Percentiles rank a stretch among this genome's conserved stretches.
Conservation (phyloP, 345 rosid species). For the Stellera chamaejasme region DNA sequence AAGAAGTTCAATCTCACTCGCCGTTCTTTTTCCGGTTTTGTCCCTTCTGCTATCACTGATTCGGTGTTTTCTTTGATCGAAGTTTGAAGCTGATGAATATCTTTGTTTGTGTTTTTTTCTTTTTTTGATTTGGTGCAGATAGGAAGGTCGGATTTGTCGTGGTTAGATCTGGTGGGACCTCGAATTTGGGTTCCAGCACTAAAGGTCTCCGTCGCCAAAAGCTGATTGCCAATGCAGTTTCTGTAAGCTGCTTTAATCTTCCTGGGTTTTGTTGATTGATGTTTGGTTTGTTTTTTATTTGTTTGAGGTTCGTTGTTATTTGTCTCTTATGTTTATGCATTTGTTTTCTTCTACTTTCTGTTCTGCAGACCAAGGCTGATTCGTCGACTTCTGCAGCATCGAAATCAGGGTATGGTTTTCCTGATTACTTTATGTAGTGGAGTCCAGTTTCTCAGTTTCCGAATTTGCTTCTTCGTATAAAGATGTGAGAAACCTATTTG, state of each 20-base stretch:
- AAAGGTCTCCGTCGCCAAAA: slow-evolving; percentile 32
- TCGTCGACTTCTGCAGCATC: slow-evolving; percentile 46
- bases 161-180: slow-evolving; percentile 54
- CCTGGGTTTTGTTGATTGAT: too few relatives aligned
- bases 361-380: slow-evolving; percentile 52
- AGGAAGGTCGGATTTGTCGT: slow-evolving; percentile 34
- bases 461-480: too few relatives aligned
- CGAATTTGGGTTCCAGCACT: slow-evolving; percentile 25
- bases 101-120: too few relatives aligned
- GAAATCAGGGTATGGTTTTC: slow-evolving; percentile 53
- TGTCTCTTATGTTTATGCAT: background rate
- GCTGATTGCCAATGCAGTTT: slow-evolving; percentile 68
- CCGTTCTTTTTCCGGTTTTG: slow-evolving; percentile 44
- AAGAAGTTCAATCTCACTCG: slow-evolving; percentile 33
- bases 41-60: background rate
- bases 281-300: background rate
- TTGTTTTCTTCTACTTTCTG: slow-evolving; percentile 8
- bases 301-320: background rate
- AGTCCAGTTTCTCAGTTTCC: too few relatives aligned
- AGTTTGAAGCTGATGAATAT: background rate
- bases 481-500: too few relatives aligned
- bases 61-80: background rate
- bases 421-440: background rate
- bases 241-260: slow-evolving; percentile 25
- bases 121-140: slow-evolving; percentile 26